Percentiles rank a stretch among this genome's conserved stretches.
Evolutionary conservation across 2,329 filamentous ascomycete genomes (phyloP).

Genomic region (Fusarium verticillioides): DNA sequence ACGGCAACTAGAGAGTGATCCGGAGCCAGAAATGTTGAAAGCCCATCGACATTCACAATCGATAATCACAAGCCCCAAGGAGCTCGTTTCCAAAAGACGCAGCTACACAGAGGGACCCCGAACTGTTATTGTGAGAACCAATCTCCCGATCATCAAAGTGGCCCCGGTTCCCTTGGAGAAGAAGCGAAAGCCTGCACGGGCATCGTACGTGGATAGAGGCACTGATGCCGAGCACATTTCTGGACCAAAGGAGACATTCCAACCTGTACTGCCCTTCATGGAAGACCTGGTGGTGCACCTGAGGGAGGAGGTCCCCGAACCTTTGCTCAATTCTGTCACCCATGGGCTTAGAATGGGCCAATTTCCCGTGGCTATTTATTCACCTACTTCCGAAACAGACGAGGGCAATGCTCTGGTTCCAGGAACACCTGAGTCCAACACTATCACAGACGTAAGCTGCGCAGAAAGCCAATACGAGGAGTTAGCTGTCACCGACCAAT

Average conservation of each 20-base stretch:
- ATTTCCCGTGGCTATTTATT: conserved; percentile 43
- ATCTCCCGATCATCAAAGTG: conserved; percentile 45
- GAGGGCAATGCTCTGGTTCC: conserved; percentile 36
- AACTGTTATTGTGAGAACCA: conserved; percentile 47
- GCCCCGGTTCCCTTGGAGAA: conserved; percentile 46
- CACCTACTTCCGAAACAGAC: conserved; percentile 38
- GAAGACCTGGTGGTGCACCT: conserved; percentile 70
- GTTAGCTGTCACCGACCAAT: conserved; percentile 19
- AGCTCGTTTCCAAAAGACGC: conserved; percentile 36
- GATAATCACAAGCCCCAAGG: conserved; percentile 37
- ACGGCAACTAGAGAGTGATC: conserved; percentile 23
- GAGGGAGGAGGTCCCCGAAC: conserved; percentile 55
- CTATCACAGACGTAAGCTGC: conserved; percentile 8
- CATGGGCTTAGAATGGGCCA: conserved; percentile 53
- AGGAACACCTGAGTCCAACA: conserved; percentile 42
- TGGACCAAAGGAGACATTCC: conserved; percentile 44
- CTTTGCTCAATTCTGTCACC: conserved; percentile 59
- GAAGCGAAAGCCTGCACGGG: conserved; percentile 42
- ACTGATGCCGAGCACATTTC: conserved; percentile 50
- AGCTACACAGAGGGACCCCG: conserved; percentile 46
- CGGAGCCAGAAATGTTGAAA: conserved; percentile 13
- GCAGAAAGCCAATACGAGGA: conserved; percentile 27
- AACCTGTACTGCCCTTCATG: conserved; percentile 61
- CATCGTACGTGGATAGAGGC: conserved; percentile 54
- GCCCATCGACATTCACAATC: conserved; percentile 45